Evolutionary conservation across 768 basidiomycete genomes (phyloP), one percentile per base, ranked within the genome.

Genomic region (Xerocomus spinulosus): DNA sequence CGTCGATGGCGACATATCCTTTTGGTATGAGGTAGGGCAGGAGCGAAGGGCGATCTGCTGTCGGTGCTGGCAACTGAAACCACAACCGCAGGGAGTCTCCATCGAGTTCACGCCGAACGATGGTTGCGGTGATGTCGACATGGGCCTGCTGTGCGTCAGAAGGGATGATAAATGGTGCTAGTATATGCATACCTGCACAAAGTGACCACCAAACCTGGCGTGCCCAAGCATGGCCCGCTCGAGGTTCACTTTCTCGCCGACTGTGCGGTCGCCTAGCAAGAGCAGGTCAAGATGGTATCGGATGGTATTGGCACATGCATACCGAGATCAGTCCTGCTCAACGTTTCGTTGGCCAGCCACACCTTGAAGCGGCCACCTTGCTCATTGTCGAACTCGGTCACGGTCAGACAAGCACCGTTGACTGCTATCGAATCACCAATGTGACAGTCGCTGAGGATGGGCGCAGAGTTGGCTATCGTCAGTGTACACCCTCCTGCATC

Each of bases 141-240:
- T 99, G 96, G 15, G 88, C 96, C 92, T 97, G 25, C 30, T 30
- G 39, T 30, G 39, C 15, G 49, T 51, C 0, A 36, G 42, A 28
- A 18, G 36, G 26, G 8, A 9, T 8, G 33, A 18, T 30, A 23
- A 23, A 26, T 24, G 44, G 2, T 17, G 44, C 14, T n/a, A n/a
- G 8, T 18, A 28, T 9, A 17, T 7, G 10, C 73, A 46, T 59
- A 90, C 93, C 81, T 98, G 95, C 18, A 99, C 96, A 63, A 94
- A 93, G 64, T 99, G 96, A 10, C 96, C 96, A 23, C 96, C 96
- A 59, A 98, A 96, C 47, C 95, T 76, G 15, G 80, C 83, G 70
- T 93, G 88, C 5, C 86, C 84, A 18, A 82, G 84, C 91, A 98
- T 92, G 3, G 96, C 96, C 42, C 96, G 80, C 72, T 99, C 96